These are phyloP conservation scores for Trichophyton simii DNA, from an alignment of 2,329 filamentous ascomycete genomes.

Conservation along the genomic window DNA sequence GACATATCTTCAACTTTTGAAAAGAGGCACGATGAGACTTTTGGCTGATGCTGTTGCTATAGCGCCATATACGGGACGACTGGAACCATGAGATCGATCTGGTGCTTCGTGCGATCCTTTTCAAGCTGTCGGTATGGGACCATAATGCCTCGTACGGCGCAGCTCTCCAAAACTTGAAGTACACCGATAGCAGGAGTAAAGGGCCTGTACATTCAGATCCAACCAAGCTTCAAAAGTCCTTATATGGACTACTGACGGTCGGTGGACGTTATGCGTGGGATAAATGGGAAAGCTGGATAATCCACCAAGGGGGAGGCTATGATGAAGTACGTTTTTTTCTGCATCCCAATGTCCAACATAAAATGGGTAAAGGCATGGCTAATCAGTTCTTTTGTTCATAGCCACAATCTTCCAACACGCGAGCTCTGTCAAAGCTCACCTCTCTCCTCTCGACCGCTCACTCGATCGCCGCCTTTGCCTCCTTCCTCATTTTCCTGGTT, in stretches of 20 bases:
- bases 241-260: slow-evolving; percentile 77
- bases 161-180: slow-evolving; percentile 78
- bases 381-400: background rate
- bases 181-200: slow-evolving; percentile 63
- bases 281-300: slow-evolving; percentile 79
- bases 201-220: slow-evolving; percentile 55
- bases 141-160: slow-evolving; percentile 92
- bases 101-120: slow-evolving; percentile 62
- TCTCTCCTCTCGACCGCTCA: slow-evolving; percentile 58
- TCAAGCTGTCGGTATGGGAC: slow-evolving; percentile 95
- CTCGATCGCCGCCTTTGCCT: slow-evolving; percentile 66
- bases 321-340: slow-evolving; percentile 36
- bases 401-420: slow-evolving; percentile 37
- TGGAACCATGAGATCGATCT: slow-evolving; percentile 79
- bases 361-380: background rate
- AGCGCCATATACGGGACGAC: slow-evolving; percentile 62
- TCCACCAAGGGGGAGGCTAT: slow-evolving; percentile 64
- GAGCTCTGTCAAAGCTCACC: slow-evolving; percentile 55
- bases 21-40: background rate
- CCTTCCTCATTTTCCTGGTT: slow-evolving; percentile 80
- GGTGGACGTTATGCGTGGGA: slow-evolving; percentile 82
- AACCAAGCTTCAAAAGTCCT: slow-evolving; percentile 65
- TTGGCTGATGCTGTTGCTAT: slow-evolving; percentile 5
- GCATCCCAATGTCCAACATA: background rate
- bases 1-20: slow-evolving; percentile 14